Evolutionary conservation across 257 asterid genomes (phyloP), one percentile per base, ranked within the genome.

Genomic region (Nemophila menziesii): DNA sequence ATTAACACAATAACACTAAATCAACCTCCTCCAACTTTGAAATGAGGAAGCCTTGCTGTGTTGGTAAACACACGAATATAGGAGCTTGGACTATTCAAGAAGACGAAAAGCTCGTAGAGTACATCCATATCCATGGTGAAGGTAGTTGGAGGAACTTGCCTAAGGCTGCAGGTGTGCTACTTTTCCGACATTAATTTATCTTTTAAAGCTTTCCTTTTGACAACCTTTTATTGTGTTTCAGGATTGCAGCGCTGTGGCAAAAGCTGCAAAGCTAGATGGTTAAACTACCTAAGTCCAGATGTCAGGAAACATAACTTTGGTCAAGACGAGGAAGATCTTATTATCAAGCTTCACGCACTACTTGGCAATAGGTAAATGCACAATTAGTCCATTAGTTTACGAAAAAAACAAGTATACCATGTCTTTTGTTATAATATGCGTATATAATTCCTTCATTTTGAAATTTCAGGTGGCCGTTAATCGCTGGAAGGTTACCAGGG

Each of bases 271-370:
- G 19, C 33, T 22, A 51, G 70, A 33, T 62, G 75, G 71, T 45
- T 53, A 22, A 56, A 56, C 46, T 46, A 65, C n/a, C 36, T 57
- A 16, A 59, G 69, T 27, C 78, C 75, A 16, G 76, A 62, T 16
- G 38, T 62, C 3, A 64, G 50, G 34, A 39, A 54, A 38, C 63
- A 56, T 18, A 50, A 62, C 43, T 71, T 71, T 40, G 49, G 59
- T 42, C 13, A 53, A 16, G 68, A 51, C 10, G 86, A 76, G 61
- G 78, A 69, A 33, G 80, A 69, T 11, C 75, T 66, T 45, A 60
- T 71, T 8, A 58, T 69, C 71, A 76, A 49, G 62, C 80, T 76
- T 20, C 78, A 72, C 46, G 78, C 80, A 19, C 71, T 72, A 27
- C 74, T 76, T 3, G 73, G 75, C 55, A 61, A 66, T 58, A 47